Evolutionary conservation across 176 grass and related monocot species (phyloP).

Genomic region (Calamus simplicifolius): DNA sequence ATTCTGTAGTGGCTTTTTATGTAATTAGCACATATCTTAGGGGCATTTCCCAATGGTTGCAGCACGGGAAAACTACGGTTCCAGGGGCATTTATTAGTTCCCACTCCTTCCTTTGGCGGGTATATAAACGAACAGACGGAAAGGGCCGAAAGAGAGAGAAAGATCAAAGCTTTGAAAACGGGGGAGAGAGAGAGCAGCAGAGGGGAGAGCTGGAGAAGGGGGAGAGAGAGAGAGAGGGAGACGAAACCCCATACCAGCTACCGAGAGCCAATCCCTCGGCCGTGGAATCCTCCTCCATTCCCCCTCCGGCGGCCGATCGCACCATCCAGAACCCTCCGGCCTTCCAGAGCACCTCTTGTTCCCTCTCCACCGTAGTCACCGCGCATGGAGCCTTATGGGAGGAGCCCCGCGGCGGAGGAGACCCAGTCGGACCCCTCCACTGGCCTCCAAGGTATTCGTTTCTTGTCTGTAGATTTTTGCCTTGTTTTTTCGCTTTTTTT

Average conservation of each 20-base stretch:
- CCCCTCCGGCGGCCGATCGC: conserved; percentile 16
- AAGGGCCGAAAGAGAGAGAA: not conserved
- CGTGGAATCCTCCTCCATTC: not conserved
- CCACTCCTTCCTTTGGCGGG: not conserved
- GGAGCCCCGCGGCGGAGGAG: conserved; percentile 11
- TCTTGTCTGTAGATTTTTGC: not conserved
- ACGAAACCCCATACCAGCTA: too few species aligned
- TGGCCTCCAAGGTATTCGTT: conserved; percentile 53
- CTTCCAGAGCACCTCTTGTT: not conserved
- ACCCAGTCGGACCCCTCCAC: conserved; percentile 15
- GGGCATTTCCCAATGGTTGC: too few species aligned
- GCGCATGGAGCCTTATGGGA: conserved; percentile 26
- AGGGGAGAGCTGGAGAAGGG: too few species aligned
- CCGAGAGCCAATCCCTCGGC: not conserved
- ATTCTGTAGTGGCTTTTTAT: too few species aligned
- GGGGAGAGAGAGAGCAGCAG: too few species aligned
- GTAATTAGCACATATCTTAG: too few species aligned
- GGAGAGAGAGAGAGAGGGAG: too few species aligned
- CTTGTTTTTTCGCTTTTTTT: not conserved
- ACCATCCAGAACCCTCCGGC: not conserved
- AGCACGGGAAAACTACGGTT: too few species aligned
- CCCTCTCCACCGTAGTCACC: too few species aligned
- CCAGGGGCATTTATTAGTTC: not conserved
- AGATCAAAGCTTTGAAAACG: not conserved
- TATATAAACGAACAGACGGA: not conserved